A percentile compares a stretch with the other conserved stretches of the same genome.
phyloP scores from a whole-genome alignment of 768 basidiomycete species.

The Lentinula aciculospora region DNA sequence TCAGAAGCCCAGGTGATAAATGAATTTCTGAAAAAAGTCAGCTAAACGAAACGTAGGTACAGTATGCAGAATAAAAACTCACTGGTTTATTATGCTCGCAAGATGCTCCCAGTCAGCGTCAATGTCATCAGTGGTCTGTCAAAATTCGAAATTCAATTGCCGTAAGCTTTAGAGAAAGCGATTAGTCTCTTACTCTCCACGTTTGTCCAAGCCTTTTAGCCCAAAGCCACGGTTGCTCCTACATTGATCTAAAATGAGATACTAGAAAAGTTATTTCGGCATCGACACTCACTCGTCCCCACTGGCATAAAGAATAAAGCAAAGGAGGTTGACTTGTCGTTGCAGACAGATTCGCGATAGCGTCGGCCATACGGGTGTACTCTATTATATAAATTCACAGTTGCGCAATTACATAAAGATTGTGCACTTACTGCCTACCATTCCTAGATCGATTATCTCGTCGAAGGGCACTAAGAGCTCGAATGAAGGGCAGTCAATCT shows the following conservation, averaged over 20 bases:
- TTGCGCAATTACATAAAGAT: slow-evolving; percentile 3
- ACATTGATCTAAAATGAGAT: background rate
- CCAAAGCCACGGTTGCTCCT: slow-evolving; percentile 65
- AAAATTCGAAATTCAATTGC: background rate
- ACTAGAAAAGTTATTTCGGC: background rate
- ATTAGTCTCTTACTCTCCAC: slow-evolving; percentile 58
- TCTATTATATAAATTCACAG: slow-evolving; percentile 26
- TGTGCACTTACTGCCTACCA: slow-evolving; percentile 42
- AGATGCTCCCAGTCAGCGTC: slow-evolving; percentile 44
- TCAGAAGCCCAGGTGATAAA: slow-evolving; percentile 58
- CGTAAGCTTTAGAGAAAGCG: background rate
- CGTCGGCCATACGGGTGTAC: slow-evolving; percentile 55
- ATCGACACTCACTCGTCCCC: slow-evolving; percentile 48
- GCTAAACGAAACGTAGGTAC: background rate
- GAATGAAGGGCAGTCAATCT: background rate
- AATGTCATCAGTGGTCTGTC: slow-evolving; percentile 47
- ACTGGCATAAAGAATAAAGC: slow-evolving; percentile 59
- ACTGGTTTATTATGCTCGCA: slow-evolving; percentile 51
- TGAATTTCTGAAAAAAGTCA: slow-evolving; percentile 41
- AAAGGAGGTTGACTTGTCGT: slow-evolving; percentile 47
- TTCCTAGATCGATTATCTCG: slow-evolving; percentile 46
- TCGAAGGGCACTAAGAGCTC: slow-evolving; percentile 46
- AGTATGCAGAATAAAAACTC: slow-evolving; percentile 7
- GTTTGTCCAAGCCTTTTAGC: slow-evolving; percentile 53
- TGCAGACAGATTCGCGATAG: slow-evolving; percentile 44